Conservation (phyloP, 306 rosid genomes). For the Comarum palustre region DNA sequence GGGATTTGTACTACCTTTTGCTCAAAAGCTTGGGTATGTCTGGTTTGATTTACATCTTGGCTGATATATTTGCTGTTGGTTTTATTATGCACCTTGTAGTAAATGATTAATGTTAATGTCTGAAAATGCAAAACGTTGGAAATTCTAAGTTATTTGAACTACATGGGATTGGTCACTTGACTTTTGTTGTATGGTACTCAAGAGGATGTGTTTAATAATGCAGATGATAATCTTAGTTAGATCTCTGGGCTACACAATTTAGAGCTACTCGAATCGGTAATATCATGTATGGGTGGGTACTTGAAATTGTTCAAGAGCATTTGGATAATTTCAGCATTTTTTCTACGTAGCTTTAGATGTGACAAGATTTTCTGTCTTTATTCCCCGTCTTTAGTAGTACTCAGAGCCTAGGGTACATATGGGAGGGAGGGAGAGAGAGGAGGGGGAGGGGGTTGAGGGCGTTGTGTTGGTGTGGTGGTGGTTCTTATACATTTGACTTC, state of each 20-base stretch:
- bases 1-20: conserved; percentile 89
- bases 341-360: background rate
- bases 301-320: background rate
- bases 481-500: background rate
- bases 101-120: background rate
- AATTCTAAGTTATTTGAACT: background rate
- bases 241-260: background rate
- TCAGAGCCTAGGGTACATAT: background rate
- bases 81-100: background rate
- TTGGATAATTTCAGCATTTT: background rate
- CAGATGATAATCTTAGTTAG: background rate
- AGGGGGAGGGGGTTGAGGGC: too few relatives aligned
- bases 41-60: conserved; percentile 18
- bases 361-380: background rate
- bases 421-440: too few relatives aligned
- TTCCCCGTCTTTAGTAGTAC: background rate
- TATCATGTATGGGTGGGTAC: background rate
- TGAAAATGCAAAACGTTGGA: background rate
- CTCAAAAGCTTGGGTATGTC: conserved; percentile 84
- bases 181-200: background rate
- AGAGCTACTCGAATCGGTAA: background rate
- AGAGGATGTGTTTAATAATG: background rate
- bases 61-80: background rate
- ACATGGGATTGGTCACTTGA: background rate
- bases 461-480: too few relatives aligned